Conservation (phyloP, 129 eudicot genomes). For the Cynara cardunculus region DNA sequence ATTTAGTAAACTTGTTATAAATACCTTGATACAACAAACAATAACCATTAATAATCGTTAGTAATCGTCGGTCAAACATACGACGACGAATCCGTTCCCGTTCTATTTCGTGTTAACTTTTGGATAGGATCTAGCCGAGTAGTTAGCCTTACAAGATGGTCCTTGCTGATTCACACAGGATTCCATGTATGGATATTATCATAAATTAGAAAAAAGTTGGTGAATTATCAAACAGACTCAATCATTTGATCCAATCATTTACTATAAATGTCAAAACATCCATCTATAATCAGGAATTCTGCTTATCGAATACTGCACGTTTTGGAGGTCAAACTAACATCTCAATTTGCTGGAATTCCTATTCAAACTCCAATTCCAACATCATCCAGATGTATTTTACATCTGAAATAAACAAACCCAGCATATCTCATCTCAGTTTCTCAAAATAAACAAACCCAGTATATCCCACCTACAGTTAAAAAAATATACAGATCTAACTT, state of each 20-base stretch:
- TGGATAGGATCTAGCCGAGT: too few species aligned
- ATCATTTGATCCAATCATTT: slow-evolving; percentile 20
- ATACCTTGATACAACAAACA: neutral
- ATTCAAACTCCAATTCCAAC: neutral
- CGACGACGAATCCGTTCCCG: too few species aligned
- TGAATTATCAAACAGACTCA: neutral
- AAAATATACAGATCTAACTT: neutral
- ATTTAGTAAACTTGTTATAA: neutral
- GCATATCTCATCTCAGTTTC: too few species aligned
- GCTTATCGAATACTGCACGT: slow-evolving; percentile 24
- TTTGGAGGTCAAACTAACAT: slow-evolving; percentile 19
- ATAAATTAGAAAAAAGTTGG: neutral
- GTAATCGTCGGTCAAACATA: too few species aligned
- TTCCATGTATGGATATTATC: neutral
- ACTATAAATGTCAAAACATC: slow-evolving; percentile 16
- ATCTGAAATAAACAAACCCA: neutral
- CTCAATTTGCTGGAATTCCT: slow-evolving; percentile 26
- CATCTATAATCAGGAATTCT: slow-evolving; percentile 10
- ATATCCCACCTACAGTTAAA: neutral
- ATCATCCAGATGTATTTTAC: neutral
- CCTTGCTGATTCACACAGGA: too few species aligned
- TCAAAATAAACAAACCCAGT: neutral
- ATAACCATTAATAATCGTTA: too few species aligned
- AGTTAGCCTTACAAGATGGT: too few species aligned
- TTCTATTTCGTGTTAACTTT: too few species aligned